phyloP scores from a whole-genome alignment of 495 filamentous ascomycete genomes.

The Hypoxylon crocopeplum region DNA sequence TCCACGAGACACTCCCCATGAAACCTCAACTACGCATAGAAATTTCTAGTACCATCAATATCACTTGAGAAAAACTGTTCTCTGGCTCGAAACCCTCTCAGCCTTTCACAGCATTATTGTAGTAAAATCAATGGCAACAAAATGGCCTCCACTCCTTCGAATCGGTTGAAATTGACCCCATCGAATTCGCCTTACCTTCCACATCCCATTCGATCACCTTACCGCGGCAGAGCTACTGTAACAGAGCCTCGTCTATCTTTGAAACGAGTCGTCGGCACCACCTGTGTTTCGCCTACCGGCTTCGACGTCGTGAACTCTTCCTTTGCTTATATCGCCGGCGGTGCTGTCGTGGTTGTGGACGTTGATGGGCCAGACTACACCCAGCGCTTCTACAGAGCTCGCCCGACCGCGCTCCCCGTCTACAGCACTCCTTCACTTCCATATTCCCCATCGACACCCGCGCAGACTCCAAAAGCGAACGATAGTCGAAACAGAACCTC shows the following conservation, averaged over 20 bases:
- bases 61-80: constrained; percentile 27
- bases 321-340: constrained; percentile 92
- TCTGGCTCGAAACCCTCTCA: background rate
- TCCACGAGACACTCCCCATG: constrained; percentile 34
- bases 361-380: constrained; percentile 74
- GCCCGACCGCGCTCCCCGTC: constrained; percentile 76
- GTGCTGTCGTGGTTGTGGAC: constrained; percentile 88
- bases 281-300: constrained; percentile 80
- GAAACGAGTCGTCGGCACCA: constrained; percentile 86
- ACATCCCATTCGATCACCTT: constrained; percentile 67
- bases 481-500: constrained; percentile 67
- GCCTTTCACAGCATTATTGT: constrained; percentile 16
- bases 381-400: constrained; percentile 90
- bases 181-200: constrained; percentile 76
- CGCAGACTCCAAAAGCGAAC: constrained; percentile 68
- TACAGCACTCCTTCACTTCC: constrained; percentile 52
- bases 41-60: constrained; percentile 34
- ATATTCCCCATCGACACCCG: constrained; percentile 55
- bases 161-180: constrained; percentile 77
- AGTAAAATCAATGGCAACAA: constrained; percentile 57
- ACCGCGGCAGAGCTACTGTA: constrained; percentile 53
- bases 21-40: constrained; percentile 30
- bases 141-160: constrained; percentile 65
- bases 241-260: constrained; percentile 68
- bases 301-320: constrained; percentile 81